Conservation (phyloP, 2,329 filamentous ascomycete genomes). For the Epichloe aotearoae region DNA sequence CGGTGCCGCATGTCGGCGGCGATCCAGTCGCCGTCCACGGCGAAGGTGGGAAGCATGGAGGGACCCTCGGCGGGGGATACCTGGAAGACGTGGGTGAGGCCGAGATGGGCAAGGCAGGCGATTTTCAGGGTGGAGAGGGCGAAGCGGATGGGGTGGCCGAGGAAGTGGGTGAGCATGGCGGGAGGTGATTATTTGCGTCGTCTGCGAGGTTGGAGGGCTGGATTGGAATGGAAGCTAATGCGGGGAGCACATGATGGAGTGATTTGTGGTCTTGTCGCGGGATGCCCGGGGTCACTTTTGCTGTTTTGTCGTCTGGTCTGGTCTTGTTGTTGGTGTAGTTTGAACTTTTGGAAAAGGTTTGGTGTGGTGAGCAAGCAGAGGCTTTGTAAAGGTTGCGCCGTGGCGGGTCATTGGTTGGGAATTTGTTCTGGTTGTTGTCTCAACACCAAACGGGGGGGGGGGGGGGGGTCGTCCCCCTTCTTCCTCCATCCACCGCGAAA, state of each 20-base stretch:
- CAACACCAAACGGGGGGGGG: neutral
- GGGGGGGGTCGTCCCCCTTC: too few species aligned
- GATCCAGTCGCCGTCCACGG: conserved; percentile 52
- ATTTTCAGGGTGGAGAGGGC: conserved; percentile 21
- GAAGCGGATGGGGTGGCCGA: conserved; percentile 27
- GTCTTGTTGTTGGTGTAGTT: neutral
- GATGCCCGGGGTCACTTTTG: neutral
- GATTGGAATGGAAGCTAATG: neutral
- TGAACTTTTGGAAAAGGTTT: too few species aligned
- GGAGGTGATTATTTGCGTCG: neutral
- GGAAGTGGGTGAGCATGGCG: conserved; percentile 16
- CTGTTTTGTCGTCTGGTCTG: neutral
- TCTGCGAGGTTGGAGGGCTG: neutral
- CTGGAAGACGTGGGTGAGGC: conserved; percentile 47
- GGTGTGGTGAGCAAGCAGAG: too few species aligned
- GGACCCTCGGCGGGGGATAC: conserved; percentile 52
- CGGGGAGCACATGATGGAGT: neutral
- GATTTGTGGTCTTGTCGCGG: neutral
- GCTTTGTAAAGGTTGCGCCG: neutral
- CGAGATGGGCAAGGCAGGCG: conserved; percentile 29
- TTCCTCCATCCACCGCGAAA: neutral
- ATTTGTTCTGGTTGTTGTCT: neutral
- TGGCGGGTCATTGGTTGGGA: neutral
- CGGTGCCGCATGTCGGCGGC: conserved; percentile 55
- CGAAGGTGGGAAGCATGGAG: conserved; percentile 82